phyloP scores from a whole-genome alignment of 306 rosid species.

The Begonia fuchsioides region DNA sequence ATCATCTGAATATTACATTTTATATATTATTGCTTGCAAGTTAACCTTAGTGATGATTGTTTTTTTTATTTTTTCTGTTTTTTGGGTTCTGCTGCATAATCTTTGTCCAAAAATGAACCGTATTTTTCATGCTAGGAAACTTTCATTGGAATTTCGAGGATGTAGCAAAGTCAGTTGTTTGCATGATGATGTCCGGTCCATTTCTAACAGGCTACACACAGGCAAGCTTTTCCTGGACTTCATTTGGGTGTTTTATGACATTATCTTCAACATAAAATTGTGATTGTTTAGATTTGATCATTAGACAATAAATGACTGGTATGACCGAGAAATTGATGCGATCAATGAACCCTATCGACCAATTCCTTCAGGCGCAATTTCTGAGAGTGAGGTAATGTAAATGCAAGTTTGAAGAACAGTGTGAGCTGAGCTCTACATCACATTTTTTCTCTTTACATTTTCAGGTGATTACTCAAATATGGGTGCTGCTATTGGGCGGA shows the following conservation, averaged over 20 bases:
- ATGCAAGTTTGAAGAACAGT: neutral
- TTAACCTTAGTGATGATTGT: too few relatives aligned
- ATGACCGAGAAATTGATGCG: slow-evolving; percentile 95
- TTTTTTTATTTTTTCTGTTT: too few relatives aligned
- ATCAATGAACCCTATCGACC: slow-evolving; percentile 98
- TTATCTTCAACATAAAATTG: slow-evolving; percentile 5
- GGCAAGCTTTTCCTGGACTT: slow-evolving; percentile 19
- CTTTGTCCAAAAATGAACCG: too few relatives aligned
- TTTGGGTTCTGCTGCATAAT: too few relatives aligned
- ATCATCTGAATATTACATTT: too few relatives aligned
- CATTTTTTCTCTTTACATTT: slow-evolving; percentile 8
- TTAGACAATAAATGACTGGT: slow-evolving; percentile 93
- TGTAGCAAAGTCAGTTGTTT: slow-evolving; percentile 65
- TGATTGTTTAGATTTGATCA: slow-evolving; percentile 6
- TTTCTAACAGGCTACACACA: slow-evolving; percentile 92
- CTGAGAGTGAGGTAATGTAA: slow-evolving; percentile 70
- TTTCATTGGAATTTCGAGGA: slow-evolving; percentile 88
- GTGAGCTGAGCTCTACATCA: neutral
- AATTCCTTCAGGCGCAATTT: slow-evolving; percentile 90
- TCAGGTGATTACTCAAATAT: slow-evolving; percentile 89
- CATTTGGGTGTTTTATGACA: neutral
- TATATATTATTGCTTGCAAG: too few relatives aligned
- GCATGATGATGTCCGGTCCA: slow-evolving; percentile 98
- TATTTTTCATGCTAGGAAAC: slow-evolving; percentile 33
- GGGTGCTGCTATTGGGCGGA: slow-evolving; percentile 91